Base-by-base conservation (phyloP, 2,329 filamentous ascomycete genomes). In the Aspergillus hiratsukae region DNA sequence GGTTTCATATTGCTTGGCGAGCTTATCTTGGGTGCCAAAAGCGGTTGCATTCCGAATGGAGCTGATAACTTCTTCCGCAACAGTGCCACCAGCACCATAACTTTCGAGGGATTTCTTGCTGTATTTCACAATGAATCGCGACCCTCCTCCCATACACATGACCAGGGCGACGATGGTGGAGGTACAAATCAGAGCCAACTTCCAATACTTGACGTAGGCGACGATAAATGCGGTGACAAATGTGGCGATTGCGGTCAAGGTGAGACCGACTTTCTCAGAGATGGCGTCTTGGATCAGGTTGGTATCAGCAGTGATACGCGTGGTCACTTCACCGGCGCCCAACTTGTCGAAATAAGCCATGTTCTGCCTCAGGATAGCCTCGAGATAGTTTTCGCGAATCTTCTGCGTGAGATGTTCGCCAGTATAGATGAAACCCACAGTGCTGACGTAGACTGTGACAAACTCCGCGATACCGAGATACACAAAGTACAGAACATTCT, bases 271-370 rank as follows among this genome's bases (percentile, higher is more conserved):
- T 77, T 96, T 96, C 73, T 96, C 90, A 0, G 90, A 95, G 48
- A 99, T 91, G 55, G 91, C 93, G 63, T 96, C 92, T 72, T 97
- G 93, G 54, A 97, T 87, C 53, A 96, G 79, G 67, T 96, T 97
- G 48, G 91, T 96, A 72, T 97, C 93, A 10, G 92, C 88, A 0
- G 93, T 97, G 65, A 97, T 96, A 61, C 92, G 87, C 1, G 92
- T 96, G 0, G 92, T 96, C 58, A 97, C 90, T 75, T 97, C 94
- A 57, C 93, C 92, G 35, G 91, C 89, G 52, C 92, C 93, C 14
- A 96, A 82, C 68, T 94, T 94, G 73, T 97, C 94, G 74, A 95
- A 96, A 73, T 90, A 96, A 48, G 85, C 91, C 71, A 96, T 93
- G 71, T 96, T 96, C 71, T 96, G 91, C 58, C 85, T 85, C 78